Base-by-base conservation (phyloP, 768 basidiomycete species). In the Suillus fuscotomentosus region DNA sequence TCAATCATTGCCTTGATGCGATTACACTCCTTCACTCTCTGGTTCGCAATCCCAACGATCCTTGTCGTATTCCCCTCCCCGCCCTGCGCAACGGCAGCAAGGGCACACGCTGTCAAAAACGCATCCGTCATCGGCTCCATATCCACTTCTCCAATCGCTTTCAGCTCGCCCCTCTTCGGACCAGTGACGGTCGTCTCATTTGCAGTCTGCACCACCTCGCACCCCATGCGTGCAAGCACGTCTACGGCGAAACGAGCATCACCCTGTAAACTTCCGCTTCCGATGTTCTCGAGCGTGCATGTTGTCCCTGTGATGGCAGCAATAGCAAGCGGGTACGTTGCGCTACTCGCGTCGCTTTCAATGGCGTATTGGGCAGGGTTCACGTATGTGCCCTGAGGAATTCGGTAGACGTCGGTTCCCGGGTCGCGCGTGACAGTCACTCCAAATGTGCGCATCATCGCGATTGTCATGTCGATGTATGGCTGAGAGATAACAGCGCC, bases 61-160 rank as follows among this genome's bases (percentile, higher is more conserved):
- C 94, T 83, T 10, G 95, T 91, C n/a, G 82, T 82, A 36, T 79
- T 83, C 5, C 83, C 74, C 24, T 74, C 69, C 67, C 87, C 86
- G 11, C 86, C 87, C 0, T 87, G 80, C 0, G 89, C 88, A 24
- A 97, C 92, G 62, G 97, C 97, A 60, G 94, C 96, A 22, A 99
- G 80, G 9, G 90, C 95, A 13, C 88, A 91, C 10, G 97, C 97
- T 3, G 96, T 98, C 79, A 99, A 84, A 82, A 99, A 99, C 24
- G 97, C 97, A 75, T 99, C 97, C 8, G 97, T 99, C 97, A 99
- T 99, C n/a, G 90, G 89, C 76, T 97, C 95, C 97, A 99, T 99
- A 73, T 99, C 94, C 24, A 98, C 87, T 69, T 89, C 85, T 11
- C 73, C 73, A 59, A 97, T 83, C 2, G 92, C 92, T 68, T 88